Evolutionary conservation across 345 rosid genomes (phyloP).

Genomic region (Pelargonium nanum): DNA sequence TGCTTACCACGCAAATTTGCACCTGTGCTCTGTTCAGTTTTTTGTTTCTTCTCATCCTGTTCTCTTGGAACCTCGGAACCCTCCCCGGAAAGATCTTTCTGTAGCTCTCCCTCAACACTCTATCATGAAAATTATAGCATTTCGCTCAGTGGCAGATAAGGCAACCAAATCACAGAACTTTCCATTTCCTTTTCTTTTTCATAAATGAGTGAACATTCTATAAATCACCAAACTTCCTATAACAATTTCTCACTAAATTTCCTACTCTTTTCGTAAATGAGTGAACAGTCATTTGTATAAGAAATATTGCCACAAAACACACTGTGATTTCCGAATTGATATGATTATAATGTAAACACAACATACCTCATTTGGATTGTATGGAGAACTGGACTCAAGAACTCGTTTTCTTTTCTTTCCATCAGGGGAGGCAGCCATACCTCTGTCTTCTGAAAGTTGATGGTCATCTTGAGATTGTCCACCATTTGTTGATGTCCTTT

Average conservation of each 20-base stretch:
- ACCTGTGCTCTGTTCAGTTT: conserved; percentile 27
- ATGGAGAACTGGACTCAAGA: conserved; percentile 22
- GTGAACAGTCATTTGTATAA: neutral
- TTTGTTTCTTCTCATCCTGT: conserved; percentile 48
- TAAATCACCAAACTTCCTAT: conserved; percentile 1
- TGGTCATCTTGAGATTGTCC: conserved; percentile 31
- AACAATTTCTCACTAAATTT: too few relatives aligned
- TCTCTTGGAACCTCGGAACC: conserved; percentile 27
- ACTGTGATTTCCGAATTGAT: neutral
- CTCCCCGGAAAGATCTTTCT: conserved; percentile 34
- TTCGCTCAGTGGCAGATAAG: conserved; percentile 1
- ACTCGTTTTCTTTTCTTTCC: conserved; percentile 47
- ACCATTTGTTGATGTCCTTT: conserved; percentile 25
- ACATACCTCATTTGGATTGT: conserved; percentile 46
- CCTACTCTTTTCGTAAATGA: too few relatives aligned
- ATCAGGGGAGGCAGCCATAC: conserved; percentile 30
- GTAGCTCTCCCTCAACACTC: conserved; percentile 41
- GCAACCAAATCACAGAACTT: neutral
- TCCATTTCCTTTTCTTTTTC: too few relatives aligned
- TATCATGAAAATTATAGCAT: conserved; percentile 14
- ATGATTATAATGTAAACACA: conserved; percentile 4
- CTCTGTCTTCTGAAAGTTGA: conserved; percentile 39
- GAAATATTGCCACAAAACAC: too few relatives aligned
- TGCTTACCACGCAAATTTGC: conserved; percentile 33
- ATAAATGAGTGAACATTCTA: neutral